Base-by-base conservation (phyloP, 108 stramenopile species). In the Nitzschia putrida region DNA sequence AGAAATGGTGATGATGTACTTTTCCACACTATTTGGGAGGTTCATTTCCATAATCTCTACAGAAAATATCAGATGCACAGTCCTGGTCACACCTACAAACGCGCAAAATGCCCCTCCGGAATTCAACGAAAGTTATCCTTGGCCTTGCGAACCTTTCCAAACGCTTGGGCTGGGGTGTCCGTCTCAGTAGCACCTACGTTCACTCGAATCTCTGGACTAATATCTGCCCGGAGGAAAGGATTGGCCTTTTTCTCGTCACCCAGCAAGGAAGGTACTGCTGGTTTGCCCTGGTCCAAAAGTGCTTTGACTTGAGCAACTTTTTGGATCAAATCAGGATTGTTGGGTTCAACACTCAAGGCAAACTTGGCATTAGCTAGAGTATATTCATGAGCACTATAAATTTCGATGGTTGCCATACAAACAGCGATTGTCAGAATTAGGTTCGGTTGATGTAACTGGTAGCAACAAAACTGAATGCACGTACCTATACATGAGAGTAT, bases 351-450 rank as follows among this genome's bases (percentile, higher is more conserved):
- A 56, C 74, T 82, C 68, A 88, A 53, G 7, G 92, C 92, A 61
- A 85, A 93, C 41, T 79, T 80, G 3, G 86, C 92, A 73, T 95
- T 95, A 39, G 76, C 61, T 64, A 71, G 71, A 2, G 92, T 94
- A 42, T 95, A 95, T 73, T 95, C 94, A 55, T 95, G 94, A 29
- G 90, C 91, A 67, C 83, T 80, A 52, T 49, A 38, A 21, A 71
- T n/a, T 59, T 55, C 44, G 44, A 61, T 57, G 3, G 49, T 50
- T 4, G 5, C 25, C 54, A 55, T 1, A 18, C 21, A 55, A 18
- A 3, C 12, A 24, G 25, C 54, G 7, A 13, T 23, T 23, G 54
- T 24, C 9, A 55, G 25, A 50, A n/a, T 1, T 4, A 34, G n/a
- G 29, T 34, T 34, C 29, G 29, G 4, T 3, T 34, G n/a, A n/a